phyloP scores from a whole-genome alignment of 495 filamentous ascomycete genomes.

The Trichoderma parareesei region DNA sequence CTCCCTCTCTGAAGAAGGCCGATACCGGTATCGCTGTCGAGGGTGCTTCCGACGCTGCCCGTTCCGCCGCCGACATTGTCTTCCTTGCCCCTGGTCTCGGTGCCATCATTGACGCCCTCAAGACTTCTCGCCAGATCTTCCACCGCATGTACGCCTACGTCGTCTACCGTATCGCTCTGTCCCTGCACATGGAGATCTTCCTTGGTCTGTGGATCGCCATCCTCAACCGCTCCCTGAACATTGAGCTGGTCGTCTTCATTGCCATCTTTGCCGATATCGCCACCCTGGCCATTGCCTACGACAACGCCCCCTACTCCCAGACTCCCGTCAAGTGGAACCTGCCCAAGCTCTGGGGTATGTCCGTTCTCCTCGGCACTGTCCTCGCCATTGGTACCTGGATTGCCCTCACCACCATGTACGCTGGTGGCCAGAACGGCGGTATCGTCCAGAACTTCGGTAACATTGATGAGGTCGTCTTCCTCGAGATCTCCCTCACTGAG shows the following conservation, averaged over 20 bases:
- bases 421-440: constrained; percentile 57
- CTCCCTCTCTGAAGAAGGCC: constrained; percentile 91
- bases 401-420: constrained; percentile 68
- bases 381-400: constrained; percentile 81
- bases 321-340: constrained; percentile 90
- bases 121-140: constrained; percentile 92
- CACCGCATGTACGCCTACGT: constrained; percentile 97
- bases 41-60: constrained; percentile 86
- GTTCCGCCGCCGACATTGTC: constrained; percentile 88
- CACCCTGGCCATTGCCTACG: constrained; percentile 87
- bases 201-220: constrained; percentile 86
- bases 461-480: constrained; percentile 75
- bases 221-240: constrained; percentile 72
- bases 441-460: constrained; percentile 82
- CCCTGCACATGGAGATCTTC: constrained; percentile 82
- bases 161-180: constrained; percentile 89
- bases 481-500: constrained; percentile 83
- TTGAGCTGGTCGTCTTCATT: constrained; percentile 83
- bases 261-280: constrained; percentile 94
- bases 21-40: constrained; percentile 93
- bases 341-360: constrained; percentile 88
- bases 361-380: constrained; percentile 70
- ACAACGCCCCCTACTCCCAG: constrained; percentile 82
- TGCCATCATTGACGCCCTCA: constrained; percentile 87
- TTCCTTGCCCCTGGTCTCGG: constrained; percentile 87